Percentiles rank a stretch among this genome's conserved stretches.
phyloP scores from a whole-genome alignment of 1,284 basidiomycete genomes.

The Austroboletus novae-zelandiae region DNA sequence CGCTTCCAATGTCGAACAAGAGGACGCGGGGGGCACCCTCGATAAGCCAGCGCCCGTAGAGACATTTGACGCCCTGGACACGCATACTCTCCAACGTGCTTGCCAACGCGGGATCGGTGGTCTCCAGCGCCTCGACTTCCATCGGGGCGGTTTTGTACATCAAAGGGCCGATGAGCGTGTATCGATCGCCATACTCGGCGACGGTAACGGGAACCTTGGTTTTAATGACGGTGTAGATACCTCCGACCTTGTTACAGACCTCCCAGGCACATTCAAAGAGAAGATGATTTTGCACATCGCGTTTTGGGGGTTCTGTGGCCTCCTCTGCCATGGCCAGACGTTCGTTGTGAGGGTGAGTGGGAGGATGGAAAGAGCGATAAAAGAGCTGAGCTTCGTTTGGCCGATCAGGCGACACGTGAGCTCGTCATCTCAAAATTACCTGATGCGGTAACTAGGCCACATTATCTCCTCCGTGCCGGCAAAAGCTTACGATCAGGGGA shows the following conservation, averaged over 20 bases:
- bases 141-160: constrained; percentile 98
- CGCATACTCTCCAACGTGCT: constrained; percentile 77
- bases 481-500: neutral
- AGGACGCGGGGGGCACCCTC: constrained; percentile 94
- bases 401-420: constrained; percentile 2
- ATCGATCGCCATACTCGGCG: constrained; percentile 88
- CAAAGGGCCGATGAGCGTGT: constrained; percentile 91
- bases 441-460: constrained; percentile 22
- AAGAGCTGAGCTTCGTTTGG: constrained; percentile 5
- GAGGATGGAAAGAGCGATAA: neutral
- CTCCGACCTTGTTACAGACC: constrained; percentile 96
- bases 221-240: constrained; percentile 99
- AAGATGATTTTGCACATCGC: constrained; percentile 75
- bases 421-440: constrained; percentile 16
- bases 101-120: constrained; percentile 69
- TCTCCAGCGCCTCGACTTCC: constrained; percentile 95
- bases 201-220: constrained; percentile 98
- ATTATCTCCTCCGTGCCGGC: neutral
- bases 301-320: constrained; percentile 37
- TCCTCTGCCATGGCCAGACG: constrained; percentile 25
- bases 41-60: constrained; percentile 98
- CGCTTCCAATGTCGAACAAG: constrained; percentile 92
- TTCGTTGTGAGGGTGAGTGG: constrained; percentile 1
- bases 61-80: constrained; percentile 85
- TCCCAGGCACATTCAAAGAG: constrained; percentile 94